Evolutionary conservation across 768 basidiomycete species (phyloP), one percentile per base, ranked within the genome.

Genomic region (Clavulina sp.): DNA sequence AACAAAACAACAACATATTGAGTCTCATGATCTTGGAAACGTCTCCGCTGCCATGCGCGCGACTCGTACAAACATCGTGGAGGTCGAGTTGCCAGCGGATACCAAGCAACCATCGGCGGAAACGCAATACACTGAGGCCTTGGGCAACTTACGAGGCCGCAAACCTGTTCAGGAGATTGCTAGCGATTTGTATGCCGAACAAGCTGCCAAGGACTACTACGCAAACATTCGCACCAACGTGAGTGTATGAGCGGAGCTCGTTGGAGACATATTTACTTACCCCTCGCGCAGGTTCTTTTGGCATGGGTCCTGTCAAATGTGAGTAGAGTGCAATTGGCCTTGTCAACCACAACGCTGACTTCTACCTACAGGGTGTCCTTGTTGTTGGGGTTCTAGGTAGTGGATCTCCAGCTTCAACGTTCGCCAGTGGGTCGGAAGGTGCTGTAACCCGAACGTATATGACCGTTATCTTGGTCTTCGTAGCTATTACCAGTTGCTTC

Each of bases 301-400:
- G 68, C 73, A 2, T 91, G 88, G 88, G 84, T 84, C 3, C 60
- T 91, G 54, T 81, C 84, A 26, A 91, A 91, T 60, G 87, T 86
- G 58, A 57, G 73, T 60, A 16, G 1, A 16, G 52, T 31, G 21
- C 32, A 6, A 18, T 18, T 34, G 6, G 36, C 7, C 26, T 18
- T 13, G 29, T 32, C 5, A 30, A 29, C 31, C 18, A 18, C 38
- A 23, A 9, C 23, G 24, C 24, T 46, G 23, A 46, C 9, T 46
- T 24, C 23, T 9, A 9, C 47, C 31, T n/a, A 9, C 56, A 87
- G 81, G 81, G 79, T 2, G 58, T 86, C 41, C 70, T 89, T 9
- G 66, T 86, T 44, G 73, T 79, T 21, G 70, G 70, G 4, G 84
- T 92, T 50, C 64, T 91, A 28, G 72, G 75, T 24, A 80, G 74